Conservation (phyloP, 169 alveolate genomes). For the Miamiensis avidus region DNA sequence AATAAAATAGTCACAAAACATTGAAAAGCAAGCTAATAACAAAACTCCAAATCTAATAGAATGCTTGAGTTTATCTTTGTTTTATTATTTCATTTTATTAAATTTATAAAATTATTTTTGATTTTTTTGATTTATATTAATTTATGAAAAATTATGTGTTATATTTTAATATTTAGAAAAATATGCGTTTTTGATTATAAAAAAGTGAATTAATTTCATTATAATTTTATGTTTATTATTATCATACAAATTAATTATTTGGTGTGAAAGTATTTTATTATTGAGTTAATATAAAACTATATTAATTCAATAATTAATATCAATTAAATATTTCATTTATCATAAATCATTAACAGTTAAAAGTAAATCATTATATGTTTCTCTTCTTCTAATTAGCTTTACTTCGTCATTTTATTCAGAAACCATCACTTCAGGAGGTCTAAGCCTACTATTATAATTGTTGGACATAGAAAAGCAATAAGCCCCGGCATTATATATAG, state of each 20-base stretch:
- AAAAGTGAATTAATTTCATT: too few relatives aligned
- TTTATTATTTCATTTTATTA: too few relatives aligned
- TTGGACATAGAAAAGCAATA: slow-evolving; percentile 49
- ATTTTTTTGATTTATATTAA: too few relatives aligned
- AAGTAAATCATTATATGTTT: slow-evolving; percentile 40
- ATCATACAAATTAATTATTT: too few relatives aligned
- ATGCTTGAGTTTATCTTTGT: too few relatives aligned
- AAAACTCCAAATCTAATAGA: background rate
- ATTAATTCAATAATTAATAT: too few relatives aligned
- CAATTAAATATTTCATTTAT: too few relatives aligned
- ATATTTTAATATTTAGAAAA: background rate
- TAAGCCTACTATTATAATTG: slow-evolving; percentile 40
- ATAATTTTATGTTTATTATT: too few relatives aligned
- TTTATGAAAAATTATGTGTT: too few relatives aligned
- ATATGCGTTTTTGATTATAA: background rate
- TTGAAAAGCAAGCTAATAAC: background rate
- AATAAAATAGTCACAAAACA: slow-evolving; percentile 19
- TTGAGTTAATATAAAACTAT: too few relatives aligned
- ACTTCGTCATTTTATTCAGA: background rate
- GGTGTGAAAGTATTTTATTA: too few relatives aligned
- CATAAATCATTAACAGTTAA: too few relatives aligned
- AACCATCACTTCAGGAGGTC: slow-evolving; percentile 44
- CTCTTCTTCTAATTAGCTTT: slow-evolving; percentile 42
- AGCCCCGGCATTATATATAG: slow-evolving; percentile 45
- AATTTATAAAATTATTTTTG: background rate